Percentiles rank a stretch among this genome's conserved stretches.
Evolutionary conservation across 805 yeast species (phyloP).

Genomic region (Debaryomyces prosopidis): DNA sequence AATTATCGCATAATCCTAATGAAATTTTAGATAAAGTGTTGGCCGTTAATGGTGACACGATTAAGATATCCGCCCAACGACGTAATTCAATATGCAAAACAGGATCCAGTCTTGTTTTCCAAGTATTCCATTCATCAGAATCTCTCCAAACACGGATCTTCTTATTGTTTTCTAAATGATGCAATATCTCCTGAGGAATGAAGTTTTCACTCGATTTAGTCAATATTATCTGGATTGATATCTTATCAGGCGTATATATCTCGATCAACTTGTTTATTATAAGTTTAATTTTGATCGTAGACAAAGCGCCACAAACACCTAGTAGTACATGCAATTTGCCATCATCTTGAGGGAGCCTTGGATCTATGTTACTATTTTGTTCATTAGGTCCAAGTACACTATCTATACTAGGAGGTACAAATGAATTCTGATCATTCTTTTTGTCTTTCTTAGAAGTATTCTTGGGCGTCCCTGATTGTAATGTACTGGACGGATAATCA

Average conservation of each 20-base stretch:
- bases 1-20: conserved; percentile 88
- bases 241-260: conserved; percentile 49
- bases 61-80: conserved; percentile 93
- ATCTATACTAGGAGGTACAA: not conserved
- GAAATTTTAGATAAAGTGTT: conserved; percentile 89
- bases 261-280: conserved; percentile 55
- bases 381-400: conserved; percentile 19
- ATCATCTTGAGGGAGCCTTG: conserved; percentile 50
- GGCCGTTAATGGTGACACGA: conserved; percentile 94
- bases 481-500: conserved; percentile 18
- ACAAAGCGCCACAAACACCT: conserved; percentile 60
- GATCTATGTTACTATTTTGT: conserved; percentile 54
- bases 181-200: conserved; percentile 46
- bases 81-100: conserved; percentile 92
- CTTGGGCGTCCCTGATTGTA: not conserved
- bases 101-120: conserved; percentile 83
- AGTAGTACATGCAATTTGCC: conserved; percentile 56
- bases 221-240: conserved; percentile 54
- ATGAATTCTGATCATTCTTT: not conserved
- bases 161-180: conserved; percentile 36
- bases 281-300: conserved; percentile 51
- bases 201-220: conserved; percentile 56
- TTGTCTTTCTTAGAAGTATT: not conserved
- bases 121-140: conserved; percentile 65
- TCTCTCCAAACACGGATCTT: conserved; percentile 58